Evolutionary conservation across 768 basidiomycete species (phyloP).

Genomic region (Pisolithus tinctorius): DNA sequence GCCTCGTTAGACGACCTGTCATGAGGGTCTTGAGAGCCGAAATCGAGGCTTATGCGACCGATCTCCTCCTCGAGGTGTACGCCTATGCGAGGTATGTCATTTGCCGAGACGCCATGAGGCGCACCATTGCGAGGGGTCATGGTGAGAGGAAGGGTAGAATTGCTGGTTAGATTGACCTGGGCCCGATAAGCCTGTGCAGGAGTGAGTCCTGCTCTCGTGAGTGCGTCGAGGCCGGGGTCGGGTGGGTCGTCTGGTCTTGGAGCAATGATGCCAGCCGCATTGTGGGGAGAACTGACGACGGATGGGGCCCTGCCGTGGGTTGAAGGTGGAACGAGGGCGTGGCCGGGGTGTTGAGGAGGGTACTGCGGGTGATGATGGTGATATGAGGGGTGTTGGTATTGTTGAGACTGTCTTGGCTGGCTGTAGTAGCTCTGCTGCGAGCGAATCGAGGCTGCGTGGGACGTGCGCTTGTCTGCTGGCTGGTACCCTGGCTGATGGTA

Average conservation of each 20-base stretch:
- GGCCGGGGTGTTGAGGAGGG: conserved; percentile 14
- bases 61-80: conserved; percentile 48
- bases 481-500: conserved; percentile 29
- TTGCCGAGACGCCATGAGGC: conserved; percentile 13
- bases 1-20: conserved; percentile 36
- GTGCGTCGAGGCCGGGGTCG: conserved; percentile 38
- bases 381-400: conserved; percentile 14
- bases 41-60: conserved; percentile 55
- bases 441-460: conserved; percentile 34
- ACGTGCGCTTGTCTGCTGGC: conserved; percentile 41
- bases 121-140: conserved; percentile 25
- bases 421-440: conserved; percentile 18
- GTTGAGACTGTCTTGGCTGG: conserved; percentile 33
- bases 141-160: conserved; percentile 21
- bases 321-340: conserved; percentile 34
- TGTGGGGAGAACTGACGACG: conserved; percentile 35
- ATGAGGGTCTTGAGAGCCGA: conserved; percentile 30
- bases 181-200: conserved; percentile 79
- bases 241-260: conserved; percentile 45
- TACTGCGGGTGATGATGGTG: background rate
- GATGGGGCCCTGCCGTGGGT: conserved; percentile 44
- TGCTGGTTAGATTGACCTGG: conserved; percentile 53
- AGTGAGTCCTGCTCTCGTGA: conserved; percentile 50
- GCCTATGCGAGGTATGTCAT: conserved; percentile 32
- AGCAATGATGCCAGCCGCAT: conserved; percentile 35